phyloP scores from a whole-genome alignment of 371 early-diverging fungal species.

The Mortierella sp. region DNA sequence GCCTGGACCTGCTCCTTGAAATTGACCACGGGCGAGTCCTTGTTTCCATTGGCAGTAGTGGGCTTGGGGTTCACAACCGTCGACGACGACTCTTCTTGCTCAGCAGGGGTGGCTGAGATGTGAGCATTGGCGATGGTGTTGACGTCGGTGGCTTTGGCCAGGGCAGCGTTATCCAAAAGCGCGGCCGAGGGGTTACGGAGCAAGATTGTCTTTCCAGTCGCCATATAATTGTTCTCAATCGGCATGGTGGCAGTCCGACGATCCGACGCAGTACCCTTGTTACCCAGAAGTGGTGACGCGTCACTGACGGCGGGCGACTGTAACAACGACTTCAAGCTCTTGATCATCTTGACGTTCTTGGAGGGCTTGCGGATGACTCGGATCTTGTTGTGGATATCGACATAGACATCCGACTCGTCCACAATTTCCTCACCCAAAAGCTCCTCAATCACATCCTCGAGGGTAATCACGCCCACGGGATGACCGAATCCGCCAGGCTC shows the following conservation, averaged over 20 bases:
- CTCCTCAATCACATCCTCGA: constrained; percentile 98
- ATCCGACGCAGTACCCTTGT: background rate
- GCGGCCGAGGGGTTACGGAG: constrained; percentile 22
- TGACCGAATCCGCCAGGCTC: constrained; percentile 64
- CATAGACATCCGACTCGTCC: constrained; percentile 95
- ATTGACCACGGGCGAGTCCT: constrained; percentile 7
- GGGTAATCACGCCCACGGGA: constrained; percentile 93
- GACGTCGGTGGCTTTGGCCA: background rate
- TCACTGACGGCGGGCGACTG: constrained; percentile 38
- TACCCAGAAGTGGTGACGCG: constrained; percentile 29
- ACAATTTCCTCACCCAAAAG: constrained; percentile 95
- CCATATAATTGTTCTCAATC: constrained; percentile 21
- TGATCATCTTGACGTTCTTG: constrained; percentile 40
- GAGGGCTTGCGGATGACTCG: constrained; percentile 52
- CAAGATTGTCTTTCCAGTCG: constrained; percentile 50
- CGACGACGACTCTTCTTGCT: background rate
- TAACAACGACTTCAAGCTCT: constrained; percentile 41
- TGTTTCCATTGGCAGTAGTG: constrained; percentile 15
- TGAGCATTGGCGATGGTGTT: background rate
- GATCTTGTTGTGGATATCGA: constrained; percentile 73
- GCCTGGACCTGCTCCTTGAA: constrained; percentile 6
- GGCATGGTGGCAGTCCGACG: background rate
- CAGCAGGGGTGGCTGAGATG: background rate
- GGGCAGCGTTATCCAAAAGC: background rate
- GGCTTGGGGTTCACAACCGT: background rate